Evolutionary conservation across 139 green algal genomes (phyloP).

Genomic region (Coelastrella sp.): DNA sequence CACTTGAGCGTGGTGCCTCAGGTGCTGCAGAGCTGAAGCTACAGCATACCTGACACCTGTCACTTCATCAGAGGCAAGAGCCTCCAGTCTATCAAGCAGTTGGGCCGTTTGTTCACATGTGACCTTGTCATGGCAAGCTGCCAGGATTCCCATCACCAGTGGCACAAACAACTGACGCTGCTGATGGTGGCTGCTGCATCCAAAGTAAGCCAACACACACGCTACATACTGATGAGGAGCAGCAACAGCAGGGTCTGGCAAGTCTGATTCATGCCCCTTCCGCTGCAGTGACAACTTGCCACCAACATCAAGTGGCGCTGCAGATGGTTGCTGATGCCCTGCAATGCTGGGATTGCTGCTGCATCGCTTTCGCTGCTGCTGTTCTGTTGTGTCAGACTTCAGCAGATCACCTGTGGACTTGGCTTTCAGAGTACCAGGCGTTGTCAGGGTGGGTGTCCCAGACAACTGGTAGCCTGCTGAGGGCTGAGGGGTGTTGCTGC

Average conservation of each 20-base stretch:
- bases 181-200: constrained; percentile 26
- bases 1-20: neutral
- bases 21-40: neutral
- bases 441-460: neutral
- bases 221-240: constrained; percentile 23
- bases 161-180: constrained; percentile 59
- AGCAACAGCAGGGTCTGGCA: constrained; percentile 5
- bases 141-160: constrained; percentile 48
- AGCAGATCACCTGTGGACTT: constrained; percentile 26
- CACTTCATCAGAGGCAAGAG: constrained; percentile 52
- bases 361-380: constrained; percentile 7
- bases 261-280: neutral
- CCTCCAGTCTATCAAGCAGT: constrained; percentile 51
- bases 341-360: neutral
- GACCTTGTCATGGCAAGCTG: neutral
- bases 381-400: neutral
- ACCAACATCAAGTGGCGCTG: too few species aligned
- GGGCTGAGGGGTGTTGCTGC: neutral
- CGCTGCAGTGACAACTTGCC: too few species aligned
- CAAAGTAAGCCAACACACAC: constrained; percentile 21
- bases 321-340: neutral
- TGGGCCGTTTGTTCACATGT: constrained; percentile 2
- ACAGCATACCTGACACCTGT: constrained; percentile 59
- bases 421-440: neutral
- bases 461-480: neutral